phyloP scores from a whole-genome alignment of 2,329 filamentous ascomycete species.

The Paramyrothecium roridum region DNA sequence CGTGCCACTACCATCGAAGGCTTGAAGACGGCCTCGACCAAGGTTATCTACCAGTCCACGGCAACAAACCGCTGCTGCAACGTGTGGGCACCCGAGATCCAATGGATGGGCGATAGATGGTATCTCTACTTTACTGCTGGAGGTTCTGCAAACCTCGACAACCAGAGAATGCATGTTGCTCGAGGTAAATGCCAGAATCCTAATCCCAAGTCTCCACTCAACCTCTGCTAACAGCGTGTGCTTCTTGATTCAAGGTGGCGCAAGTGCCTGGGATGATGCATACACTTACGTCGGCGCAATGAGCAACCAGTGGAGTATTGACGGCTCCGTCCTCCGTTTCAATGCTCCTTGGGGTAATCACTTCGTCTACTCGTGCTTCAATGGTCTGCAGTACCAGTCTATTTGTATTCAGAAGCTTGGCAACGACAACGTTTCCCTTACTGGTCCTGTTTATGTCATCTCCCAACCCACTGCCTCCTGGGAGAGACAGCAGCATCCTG shows the following conservation, averaged over 20 bases:
- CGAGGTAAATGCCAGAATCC: slow-evolving; percentile 29
- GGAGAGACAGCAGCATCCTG: slow-evolving; percentile 43
- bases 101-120: slow-evolving; percentile 41
- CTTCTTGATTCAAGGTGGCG: slow-evolving; percentile 34
- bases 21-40: slow-evolving; percentile 46
- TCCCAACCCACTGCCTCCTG: slow-evolving; percentile 45
- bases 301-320: slow-evolving; percentile 46
- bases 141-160: slow-evolving; percentile 37
- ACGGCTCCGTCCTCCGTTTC: slow-evolving; percentile 48
- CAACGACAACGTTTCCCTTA: slow-evolving; percentile 34
- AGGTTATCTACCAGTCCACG: slow-evolving; percentile 44
- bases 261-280: slow-evolving; percentile 41
- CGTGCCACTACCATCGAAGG: slow-evolving; percentile 48
- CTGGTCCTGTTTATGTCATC: slow-evolving; percentile 40
- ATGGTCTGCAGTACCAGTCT: slow-evolving; percentile 29
- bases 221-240: not conserved
- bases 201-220: not conserved
- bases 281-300: slow-evolving; percentile 46
- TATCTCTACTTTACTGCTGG: slow-evolving; percentile 55
- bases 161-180: slow-evolving; percentile 49
- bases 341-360: slow-evolving; percentile 37
- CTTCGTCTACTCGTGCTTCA: slow-evolving; percentile 50
- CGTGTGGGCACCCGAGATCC: slow-evolving; percentile 55
- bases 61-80: slow-evolving; percentile 47
- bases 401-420: slow-evolving; percentile 34